Conservation (phyloP, 2,329 filamentous ascomycete genomes). For the Gaeumannomyces tritici region DNA sequence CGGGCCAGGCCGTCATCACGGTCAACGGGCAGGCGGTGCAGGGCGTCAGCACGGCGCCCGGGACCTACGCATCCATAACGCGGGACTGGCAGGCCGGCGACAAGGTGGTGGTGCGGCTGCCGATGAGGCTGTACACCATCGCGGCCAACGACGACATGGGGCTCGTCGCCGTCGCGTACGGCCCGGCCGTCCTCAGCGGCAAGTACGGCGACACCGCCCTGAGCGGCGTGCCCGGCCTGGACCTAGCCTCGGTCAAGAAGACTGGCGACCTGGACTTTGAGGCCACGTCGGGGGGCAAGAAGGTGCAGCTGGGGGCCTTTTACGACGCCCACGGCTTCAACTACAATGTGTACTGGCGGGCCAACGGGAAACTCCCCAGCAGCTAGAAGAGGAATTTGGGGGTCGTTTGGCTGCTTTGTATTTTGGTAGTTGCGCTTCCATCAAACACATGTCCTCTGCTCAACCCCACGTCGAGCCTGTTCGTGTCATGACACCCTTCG, state of each 20-base stretch:
- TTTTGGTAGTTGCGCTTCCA: too few relatives aligned
- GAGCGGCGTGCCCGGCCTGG: conserved; percentile 15
- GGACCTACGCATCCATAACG: conserved; percentile 29
- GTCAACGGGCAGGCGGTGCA: conserved; percentile 27
- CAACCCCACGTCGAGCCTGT: too few relatives aligned
- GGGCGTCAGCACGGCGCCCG: conserved; percentile 17
- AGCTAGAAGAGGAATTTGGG: neutral
- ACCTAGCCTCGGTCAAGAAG: conserved; percentile 17
- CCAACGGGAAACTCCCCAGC: neutral
- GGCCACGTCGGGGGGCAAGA: conserved; percentile 18
- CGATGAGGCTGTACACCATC: conserved; percentile 31
- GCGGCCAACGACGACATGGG: conserved; percentile 34
- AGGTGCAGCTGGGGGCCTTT: conserved; percentile 25
- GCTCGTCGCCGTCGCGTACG: conserved; percentile 35
- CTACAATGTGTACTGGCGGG: conserved; percentile 30
- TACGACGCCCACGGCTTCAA: conserved; percentile 30
- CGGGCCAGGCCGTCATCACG: conserved; percentile 24
- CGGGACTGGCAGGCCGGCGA: conserved; percentile 33
- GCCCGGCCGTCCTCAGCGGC: conserved; percentile 32
- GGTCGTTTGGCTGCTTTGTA: too few relatives aligned
- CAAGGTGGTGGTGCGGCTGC: conserved; percentile 29
- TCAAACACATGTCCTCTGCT: neutral
- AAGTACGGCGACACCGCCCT: conserved; percentile 27
- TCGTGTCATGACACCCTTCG: neutral
- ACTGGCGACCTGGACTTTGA: conserved; percentile 19